phyloP scores from a whole-genome alignment of 2,329 filamentous ascomycete genomes.

The Emergomyces africanus region DNA sequence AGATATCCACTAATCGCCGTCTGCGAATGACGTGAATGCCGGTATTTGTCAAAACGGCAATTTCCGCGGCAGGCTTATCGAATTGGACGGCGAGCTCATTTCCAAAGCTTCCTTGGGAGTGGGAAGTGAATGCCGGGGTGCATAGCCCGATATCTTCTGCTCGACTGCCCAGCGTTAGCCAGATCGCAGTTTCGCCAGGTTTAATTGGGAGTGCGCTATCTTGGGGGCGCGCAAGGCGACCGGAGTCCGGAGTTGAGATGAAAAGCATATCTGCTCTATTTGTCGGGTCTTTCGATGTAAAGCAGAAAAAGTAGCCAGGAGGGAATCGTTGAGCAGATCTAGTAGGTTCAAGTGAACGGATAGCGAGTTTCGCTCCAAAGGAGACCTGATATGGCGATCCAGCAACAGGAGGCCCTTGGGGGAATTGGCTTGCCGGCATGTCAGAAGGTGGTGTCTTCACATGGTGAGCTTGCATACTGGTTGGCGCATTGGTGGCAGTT shows the following conservation, averaged over 20 bases:
- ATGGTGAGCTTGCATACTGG: slow-evolving; percentile 95
- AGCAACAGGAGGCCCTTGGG: slow-evolving; percentile 11
- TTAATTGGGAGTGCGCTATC: slow-evolving; percentile 41
- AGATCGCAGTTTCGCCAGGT: slow-evolving; percentile 70
- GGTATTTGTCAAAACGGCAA: slow-evolving; percentile 82
- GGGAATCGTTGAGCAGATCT: slow-evolving; percentile 46
- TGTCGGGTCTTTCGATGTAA: slow-evolving; percentile 51
- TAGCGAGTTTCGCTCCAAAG: slow-evolving; percentile 39
- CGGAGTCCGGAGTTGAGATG: slow-evolving; percentile 75
- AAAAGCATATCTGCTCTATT: slow-evolving; percentile 59
- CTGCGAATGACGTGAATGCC: slow-evolving; percentile 79
- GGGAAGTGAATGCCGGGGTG: slow-evolving; percentile 56
- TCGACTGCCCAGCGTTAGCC: slow-evolving; percentile 60
- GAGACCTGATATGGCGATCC: slow-evolving; percentile 16
- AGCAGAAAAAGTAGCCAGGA: slow-evolving; percentile 84
- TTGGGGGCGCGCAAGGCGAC: slow-evolving; percentile 53
- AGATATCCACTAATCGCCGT: slow-evolving; percentile 78
- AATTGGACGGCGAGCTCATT: slow-evolving; percentile 97
- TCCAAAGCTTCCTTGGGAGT: slow-evolving; percentile 65
- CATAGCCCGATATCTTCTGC: slow-evolving; percentile 70
- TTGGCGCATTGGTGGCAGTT: slow-evolving; percentile 56
- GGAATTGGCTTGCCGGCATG: slow-evolving; percentile 17
- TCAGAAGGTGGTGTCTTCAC: slow-evolving; percentile 75
- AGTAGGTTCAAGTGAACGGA: slow-evolving; percentile 30
- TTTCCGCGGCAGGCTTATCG: slow-evolving; percentile 66